Evolutionary conservation across 306 rosid species (phyloP), one percentile per base, ranked within the genome.

Genomic region (Albizia julibrissin): DNA sequence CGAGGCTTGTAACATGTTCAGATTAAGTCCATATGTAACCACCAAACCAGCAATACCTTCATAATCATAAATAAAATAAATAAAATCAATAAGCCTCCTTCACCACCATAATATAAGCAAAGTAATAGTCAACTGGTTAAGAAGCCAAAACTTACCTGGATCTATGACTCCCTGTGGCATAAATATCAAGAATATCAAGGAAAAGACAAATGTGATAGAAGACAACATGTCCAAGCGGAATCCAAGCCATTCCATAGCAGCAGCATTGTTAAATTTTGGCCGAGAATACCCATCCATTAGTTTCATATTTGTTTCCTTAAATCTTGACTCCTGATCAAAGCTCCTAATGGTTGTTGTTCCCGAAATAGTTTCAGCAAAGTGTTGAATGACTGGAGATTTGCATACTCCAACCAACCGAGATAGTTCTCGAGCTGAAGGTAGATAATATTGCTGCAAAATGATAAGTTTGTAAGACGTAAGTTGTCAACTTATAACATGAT

Each of bases 311-410:
- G 85, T 78, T 75, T 88, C 87, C 44, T 64, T 87, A 81, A 95
- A 95, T 91, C 93, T 90, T 6, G 89, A 81, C 72, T 85, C 95
- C 71, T 90, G 92, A 79, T 93, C 91, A 64, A 93, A 95, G 89
- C 98, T 87, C 83, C 98, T 89, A 70, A 95, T 95, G 39, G 98
- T 95, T 49, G 90, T 74, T 52, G 93, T 65, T 42, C 98, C 98
- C 0, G 93, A 95, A 76, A 95, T 87, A 31, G 98, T 93, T 86
- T 95, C 97, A 0, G 97, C 77, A 71, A 95, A 91, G 84, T 91
- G 94, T 74, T 95, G 98, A 75, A 95, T 93, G 62, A 89, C 87
- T 12, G 98, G 98, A 73, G 98, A 98, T 83, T 95, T 89, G 90
- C 94, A 91, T 11, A 88, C 91, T 56, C 98, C 98, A 46, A 85